phyloP scores from a whole-genome alignment of 140 eudicot species.

The Flaveria floridana region DNA sequence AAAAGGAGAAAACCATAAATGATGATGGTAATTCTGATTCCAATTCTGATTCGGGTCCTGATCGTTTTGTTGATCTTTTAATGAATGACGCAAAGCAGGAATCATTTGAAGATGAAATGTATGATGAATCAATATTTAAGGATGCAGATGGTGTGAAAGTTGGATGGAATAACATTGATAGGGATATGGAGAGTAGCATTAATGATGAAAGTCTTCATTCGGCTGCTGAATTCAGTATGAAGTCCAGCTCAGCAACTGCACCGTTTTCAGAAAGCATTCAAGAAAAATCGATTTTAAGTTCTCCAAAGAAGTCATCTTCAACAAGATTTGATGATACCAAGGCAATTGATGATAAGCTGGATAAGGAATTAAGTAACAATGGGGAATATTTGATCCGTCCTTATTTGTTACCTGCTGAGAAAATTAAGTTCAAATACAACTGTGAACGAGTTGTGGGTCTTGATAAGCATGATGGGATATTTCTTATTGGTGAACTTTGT shows the following conservation, averaged over 20 bases:
- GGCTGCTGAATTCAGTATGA: constrained; percentile 72
- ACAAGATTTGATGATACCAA: constrained; percentile 59
- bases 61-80: constrained; percentile 47
- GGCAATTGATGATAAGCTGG: constrained; percentile 61
- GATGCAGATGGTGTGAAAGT: constrained; percentile 62
- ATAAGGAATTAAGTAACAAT: constrained; percentile 77
- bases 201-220: constrained; percentile 88
- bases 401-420: constrained; percentile 78
- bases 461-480: constrained; percentile 94
- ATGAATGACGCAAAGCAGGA: constrained; percentile 50
- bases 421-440: constrained; percentile 73
- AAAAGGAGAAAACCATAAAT: constrained; percentile 57
- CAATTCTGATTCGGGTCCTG: constrained; percentile 43
- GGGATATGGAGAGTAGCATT: constrained; percentile 82
- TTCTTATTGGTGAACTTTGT: constrained; percentile 84
- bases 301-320: constrained; percentile 70
- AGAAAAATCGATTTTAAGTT: constrained; percentile 62
- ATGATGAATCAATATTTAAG: constrained; percentile 61
- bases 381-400: constrained; percentile 94
- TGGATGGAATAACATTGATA: constrained; percentile 67
- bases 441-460: constrained; percentile 95
- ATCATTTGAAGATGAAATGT: constrained; percentile 50
- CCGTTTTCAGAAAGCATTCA: constrained; percentile 67
- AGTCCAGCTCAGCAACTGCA: constrained; percentile 60
- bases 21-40: constrained; percentile 48